Evolutionary conservation across 352 stramenopile species (phyloP).

Genomic region (Globisporangium heterothallicum): DNA sequence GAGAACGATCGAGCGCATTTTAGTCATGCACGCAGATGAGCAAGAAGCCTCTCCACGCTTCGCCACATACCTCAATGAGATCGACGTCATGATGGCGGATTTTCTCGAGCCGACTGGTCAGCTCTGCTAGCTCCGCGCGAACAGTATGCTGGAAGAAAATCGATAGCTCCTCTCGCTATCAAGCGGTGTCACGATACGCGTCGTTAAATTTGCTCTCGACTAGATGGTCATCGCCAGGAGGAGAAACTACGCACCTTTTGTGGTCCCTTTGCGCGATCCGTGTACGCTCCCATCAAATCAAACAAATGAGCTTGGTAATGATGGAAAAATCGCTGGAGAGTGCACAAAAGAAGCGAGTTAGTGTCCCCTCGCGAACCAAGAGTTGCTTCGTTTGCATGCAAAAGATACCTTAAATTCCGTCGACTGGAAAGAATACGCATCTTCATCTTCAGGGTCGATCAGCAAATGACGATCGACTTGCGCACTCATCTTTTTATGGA

Average conservation of each 20-base stretch:
- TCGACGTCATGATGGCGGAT: conserved; percentile 55
- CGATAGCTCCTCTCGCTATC: conserved; percentile 58
- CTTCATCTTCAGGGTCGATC: conserved; percentile 33
- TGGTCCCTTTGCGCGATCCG: conserved; percentile 53
- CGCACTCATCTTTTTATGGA: conserved; percentile 55
- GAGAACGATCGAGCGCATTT: not conserved
- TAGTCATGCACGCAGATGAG: not conserved
- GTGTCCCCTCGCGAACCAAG: too few species aligned
- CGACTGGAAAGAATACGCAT: conserved; percentile 62
- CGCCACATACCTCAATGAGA: conserved; percentile 33
- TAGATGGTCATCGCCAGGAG: not conserved
- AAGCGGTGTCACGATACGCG: not conserved
- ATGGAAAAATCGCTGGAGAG: conserved; percentile 57
- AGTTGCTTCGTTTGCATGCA: too few species aligned
- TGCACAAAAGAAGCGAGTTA: conserved; percentile 1
- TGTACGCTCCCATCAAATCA: conserved; percentile 68
- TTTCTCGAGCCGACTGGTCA: conserved; percentile 52
- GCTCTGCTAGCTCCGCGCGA: conserved; percentile 40
- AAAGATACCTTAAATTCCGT: conserved; percentile 59
- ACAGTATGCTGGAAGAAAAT: conserved; percentile 62
- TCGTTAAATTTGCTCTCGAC: not conserved
- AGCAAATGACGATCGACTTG: conserved; percentile 55
- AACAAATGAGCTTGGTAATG: conserved; percentile 65
- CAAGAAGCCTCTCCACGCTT: not conserved
- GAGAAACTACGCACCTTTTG: conserved; percentile 38